Conservation (phyloP, 2,329 filamentous ascomycete genomes). For the Aurifilum marmelostoma region DNA sequence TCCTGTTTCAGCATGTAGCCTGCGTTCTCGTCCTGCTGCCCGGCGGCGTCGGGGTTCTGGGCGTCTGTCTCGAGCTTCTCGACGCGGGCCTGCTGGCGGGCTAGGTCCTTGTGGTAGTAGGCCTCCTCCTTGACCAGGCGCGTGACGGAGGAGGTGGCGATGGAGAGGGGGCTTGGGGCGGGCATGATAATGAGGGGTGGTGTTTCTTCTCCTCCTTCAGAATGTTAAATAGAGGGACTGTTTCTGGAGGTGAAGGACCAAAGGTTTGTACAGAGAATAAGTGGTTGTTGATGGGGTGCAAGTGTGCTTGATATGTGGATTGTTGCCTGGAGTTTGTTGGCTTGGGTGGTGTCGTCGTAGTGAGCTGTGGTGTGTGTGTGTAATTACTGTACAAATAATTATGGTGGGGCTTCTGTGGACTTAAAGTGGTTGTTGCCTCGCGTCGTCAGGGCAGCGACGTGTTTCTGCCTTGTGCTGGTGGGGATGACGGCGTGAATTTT, state of each 20-base stretch:
- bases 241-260: not conserved
- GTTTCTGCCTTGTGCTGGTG: not conserved
- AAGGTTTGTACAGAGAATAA: not conserved
- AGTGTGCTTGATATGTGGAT: not conserved
- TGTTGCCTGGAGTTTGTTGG: not conserved
- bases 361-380: no score
- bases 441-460: slow-evolving; percentile 4
- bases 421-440: slow-evolving; percentile 7
- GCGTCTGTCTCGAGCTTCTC: slow-evolving; percentile 67
- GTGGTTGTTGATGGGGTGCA: not conserved
- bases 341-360: not conserved
- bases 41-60: slow-evolving; percentile 45
- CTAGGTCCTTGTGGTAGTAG: slow-evolving; percentile 86
- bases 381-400: not conserved
- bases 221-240: not conserved
- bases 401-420: slow-evolving; percentile 3
- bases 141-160: slow-evolving; percentile 77
- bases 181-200: slow-evolving; percentile 62
- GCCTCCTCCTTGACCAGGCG: slow-evolving; percentile 90
- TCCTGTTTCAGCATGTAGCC: slow-evolving; percentile 84
- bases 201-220: not conserved
- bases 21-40: slow-evolving; percentile 69
- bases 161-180: slow-evolving; percentile 73
- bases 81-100: slow-evolving; percentile 73
- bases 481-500: not conserved